Evolutionary conservation across 2,329 filamentous ascomycete genomes (phyloP).

Genomic region (Penicillium hordei): DNA sequence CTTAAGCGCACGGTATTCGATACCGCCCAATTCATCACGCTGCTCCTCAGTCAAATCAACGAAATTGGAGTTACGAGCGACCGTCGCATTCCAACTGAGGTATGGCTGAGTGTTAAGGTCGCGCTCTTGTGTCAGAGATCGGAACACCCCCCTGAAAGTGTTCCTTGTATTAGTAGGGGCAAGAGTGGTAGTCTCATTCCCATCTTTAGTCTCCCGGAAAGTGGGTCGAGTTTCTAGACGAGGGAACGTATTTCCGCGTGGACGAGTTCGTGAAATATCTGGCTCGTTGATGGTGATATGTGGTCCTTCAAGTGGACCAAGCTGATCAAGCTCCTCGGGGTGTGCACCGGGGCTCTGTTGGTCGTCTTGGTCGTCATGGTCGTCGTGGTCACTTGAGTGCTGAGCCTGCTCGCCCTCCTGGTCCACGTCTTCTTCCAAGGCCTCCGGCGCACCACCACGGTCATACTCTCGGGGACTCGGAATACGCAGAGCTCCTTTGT

Average conservation of each 20-base stretch:
- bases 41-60: conserved; percentile 85
- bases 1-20: conserved; percentile 91
- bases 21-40: conserved; percentile 90
- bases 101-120: conserved; percentile 70
- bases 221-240: conserved; percentile 40
- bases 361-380: conserved; percentile 14
- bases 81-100: conserved; percentile 87
- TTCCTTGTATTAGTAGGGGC: conserved; percentile 28
- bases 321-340: conserved; percentile 24
- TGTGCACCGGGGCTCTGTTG: neutral
- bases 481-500: conserved; percentile 76
- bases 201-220: conserved; percentile 33
- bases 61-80: conserved; percentile 91
- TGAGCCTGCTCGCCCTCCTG: conserved; percentile 31
- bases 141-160: conserved; percentile 35
- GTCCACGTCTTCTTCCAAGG: conserved; percentile 51
- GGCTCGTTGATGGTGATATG: conserved; percentile 53
- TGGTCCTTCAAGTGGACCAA: conserved; percentile 32
- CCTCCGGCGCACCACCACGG: conserved; percentile 69
- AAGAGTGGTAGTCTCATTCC: conserved; percentile 26
- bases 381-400: conserved; percentile 26
- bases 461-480: conserved; percentile 91
- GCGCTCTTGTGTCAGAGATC: conserved; percentile 40
- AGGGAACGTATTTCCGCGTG: conserved; percentile 40
- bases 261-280: conserved; percentile 36